Evolutionary conservation across 805 yeast genomes (phyloP).

Genomic region (Lachancea quebecensis): DNA sequence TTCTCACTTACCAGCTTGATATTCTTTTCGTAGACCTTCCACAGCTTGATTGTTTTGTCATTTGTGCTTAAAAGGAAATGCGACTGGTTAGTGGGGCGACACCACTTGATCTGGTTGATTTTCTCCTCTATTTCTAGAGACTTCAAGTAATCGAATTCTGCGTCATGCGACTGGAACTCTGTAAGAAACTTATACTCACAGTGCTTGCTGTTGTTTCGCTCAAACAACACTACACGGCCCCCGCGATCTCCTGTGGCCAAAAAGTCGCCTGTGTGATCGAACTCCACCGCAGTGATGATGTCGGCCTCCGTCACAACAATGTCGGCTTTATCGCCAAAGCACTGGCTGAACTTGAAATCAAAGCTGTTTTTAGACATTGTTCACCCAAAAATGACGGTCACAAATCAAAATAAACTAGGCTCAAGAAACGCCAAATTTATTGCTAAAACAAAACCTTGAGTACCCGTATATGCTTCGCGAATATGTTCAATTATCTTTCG

Average conservation of each 20-base stretch:
- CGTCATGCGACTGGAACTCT: conserved; percentile 97
- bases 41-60: conserved; percentile 95
- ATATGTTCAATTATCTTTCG: neutral
- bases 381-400: neutral
- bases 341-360: conserved; percentile 75
- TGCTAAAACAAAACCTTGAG: neutral
- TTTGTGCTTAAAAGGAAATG: conserved; percentile 86
- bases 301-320: conserved; percentile 96
- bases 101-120: conserved; percentile 96
- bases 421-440: neutral
- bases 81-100: conserved; percentile 80
- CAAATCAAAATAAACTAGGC: neutral
- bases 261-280: conserved; percentile 89
- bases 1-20: conserved; percentile 89
- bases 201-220: conserved; percentile 67
- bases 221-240: conserved; percentile 94
- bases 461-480: neutral
- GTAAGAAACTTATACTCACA: conserved; percentile 95
- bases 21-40: conserved; percentile 92
- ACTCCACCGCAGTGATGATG: conserved; percentile 93
- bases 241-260: conserved; percentile 98
- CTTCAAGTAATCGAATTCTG: conserved; percentile 94
- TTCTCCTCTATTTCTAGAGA: conserved; percentile 96
- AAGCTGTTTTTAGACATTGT: conserved; percentile 31
- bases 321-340: conserved; percentile 98